Base-by-base conservation (phyloP, 164 flowering plant genomes). In the Chimonanthus salicifolius region DNA sequence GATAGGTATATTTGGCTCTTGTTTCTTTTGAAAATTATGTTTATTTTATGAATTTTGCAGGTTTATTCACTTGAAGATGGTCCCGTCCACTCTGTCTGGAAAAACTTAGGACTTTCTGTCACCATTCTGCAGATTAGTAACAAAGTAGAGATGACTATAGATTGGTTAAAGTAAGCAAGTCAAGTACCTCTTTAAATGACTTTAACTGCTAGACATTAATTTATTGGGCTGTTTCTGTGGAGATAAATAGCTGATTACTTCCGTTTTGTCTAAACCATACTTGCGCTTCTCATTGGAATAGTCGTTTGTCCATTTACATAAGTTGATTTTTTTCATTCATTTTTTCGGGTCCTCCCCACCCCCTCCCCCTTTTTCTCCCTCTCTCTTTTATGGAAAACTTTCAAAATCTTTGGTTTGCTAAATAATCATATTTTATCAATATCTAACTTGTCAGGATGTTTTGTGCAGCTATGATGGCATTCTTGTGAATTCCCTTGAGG, bases 401-500 rank as follows among this genome's bases (percentile, higher is more conserved):
- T 33, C 33, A 33, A 33, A 33, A 33, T 33, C 33, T 33, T 33
- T 33, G 33, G 1, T 33, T 33, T 33, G 33, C 33, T 33, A 33
- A 33, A 33, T 33, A 33, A 33, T 33, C 33, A 33, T 33, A 6
- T 62, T 20, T 62, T 18, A 3, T 7, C 33, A 16, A 62, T 62
- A 4, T 62, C 13, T 20, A 18, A 62, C 65, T 18, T 7, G 16
- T 62, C n/a, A 5, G 44, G 44, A 47, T 65, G 66, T n/a, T 7
- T 65, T 74, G 51, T 86, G 90, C 89, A 96, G 99, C 84, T 96
- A 88, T 76, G 92, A 96, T 86, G 97, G 93, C 68, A 76, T 92
- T 76, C 84, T 94, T 79, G 88, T 90, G 79, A 88, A 84, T 78
- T 89, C 97, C 78, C 83, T 96, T 73, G 92, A 88, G 84, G 87